These are phyloP conservation scores for Dianthus caryophyllus DNA, from an alignment of 148 eudicot species.

Conservation along the genomic window DNA sequence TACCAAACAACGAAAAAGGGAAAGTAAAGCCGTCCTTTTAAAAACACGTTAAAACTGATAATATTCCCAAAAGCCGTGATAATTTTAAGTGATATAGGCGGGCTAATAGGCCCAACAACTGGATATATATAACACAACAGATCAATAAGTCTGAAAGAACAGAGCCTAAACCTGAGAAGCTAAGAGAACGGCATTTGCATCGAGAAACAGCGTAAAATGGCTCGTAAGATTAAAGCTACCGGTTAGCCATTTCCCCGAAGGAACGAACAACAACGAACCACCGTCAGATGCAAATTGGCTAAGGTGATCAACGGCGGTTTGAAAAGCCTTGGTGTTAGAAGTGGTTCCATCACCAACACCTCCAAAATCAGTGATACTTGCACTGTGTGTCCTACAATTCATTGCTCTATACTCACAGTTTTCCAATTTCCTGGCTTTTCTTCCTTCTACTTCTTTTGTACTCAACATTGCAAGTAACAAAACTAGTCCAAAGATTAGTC, in stretches of 20 bases:
- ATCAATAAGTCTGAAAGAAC: too few species aligned
- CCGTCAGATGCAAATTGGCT: conserved; percentile 55
- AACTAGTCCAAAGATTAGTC: conserved; percentile 6
- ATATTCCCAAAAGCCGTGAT: too few species aligned
- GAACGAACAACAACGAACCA: conserved; percentile 71
- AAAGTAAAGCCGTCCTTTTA: too few species aligned
- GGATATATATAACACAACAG: too few species aligned
- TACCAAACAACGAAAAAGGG: too few species aligned
- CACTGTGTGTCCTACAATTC: conserved; percentile 61
- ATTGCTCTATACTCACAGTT: conserved; percentile 45
- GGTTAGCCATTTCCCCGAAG: conserved; percentile 89
- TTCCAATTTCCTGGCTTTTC: conserved; percentile 28
- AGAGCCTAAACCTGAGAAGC: conserved; percentile 64
- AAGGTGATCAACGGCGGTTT: conserved; percentile 57
- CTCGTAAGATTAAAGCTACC: conserved; percentile 92
- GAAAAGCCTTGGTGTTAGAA: conserved; percentile 70
- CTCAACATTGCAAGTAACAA: conserved; percentile 10
- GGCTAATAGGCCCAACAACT: too few species aligned
- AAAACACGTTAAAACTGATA: too few species aligned
- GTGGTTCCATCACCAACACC: conserved; percentile 84
- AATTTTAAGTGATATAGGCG: too few species aligned
- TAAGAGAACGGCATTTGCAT: conserved; percentile 82
- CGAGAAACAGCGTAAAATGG: conserved; percentile 77
- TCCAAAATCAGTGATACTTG: conserved; percentile 72
- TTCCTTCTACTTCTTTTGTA: conserved; percentile 30